Base-by-base conservation (phyloP, 768 basidiomycete genomes). In the Obba rivulosa region DNA sequence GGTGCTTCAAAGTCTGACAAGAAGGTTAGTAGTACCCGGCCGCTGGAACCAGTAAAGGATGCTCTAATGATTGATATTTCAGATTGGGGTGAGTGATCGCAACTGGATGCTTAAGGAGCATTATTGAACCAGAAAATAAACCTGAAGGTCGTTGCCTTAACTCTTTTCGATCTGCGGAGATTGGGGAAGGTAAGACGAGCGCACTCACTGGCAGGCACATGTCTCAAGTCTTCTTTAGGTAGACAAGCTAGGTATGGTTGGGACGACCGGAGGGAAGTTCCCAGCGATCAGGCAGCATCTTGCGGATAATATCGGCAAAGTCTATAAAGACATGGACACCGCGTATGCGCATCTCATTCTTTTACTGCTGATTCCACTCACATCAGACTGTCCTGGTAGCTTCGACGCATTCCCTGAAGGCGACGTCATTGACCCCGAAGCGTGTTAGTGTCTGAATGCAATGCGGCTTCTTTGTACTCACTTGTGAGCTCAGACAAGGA, bases 1-100 rank as follows among this genome's bases (percentile, higher is more conserved):
- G 92, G 92, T n/a, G 90, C 88, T 37, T 94, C 92, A 14, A 90
- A 84, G 61, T 94, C 92, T 4, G 93, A 95, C 70, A 95, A 95
- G 71, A 96, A 92, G 77, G 90, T 87, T 48, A 46, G 71, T 48
- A 11, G 5, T 8, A 4, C 9, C 17, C 13, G 28, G 7, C 35
- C 23, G 9, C 11, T 22, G 35, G 39, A 40, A 34, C 47, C n/a
- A n/a, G 22, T 34, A 39, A 47, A 43, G 42, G 35, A 42, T 21
- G n/a, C 31, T 21, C 34, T 48, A 39, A 28, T n/a, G 17, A 36
- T 28, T 31, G 22, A 16, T 31, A 18, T 36, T 59, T 34, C 24
- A 87, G 85, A 86, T 87, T 58, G 85, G 86, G 45, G 85, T 86
- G 66, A 52, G 81, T 69, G 41, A 25, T 13, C 34, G 22, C 31